phyloP scores from a whole-genome alignment of 2,329 filamentous ascomycete genomes.

The Hypoxylon sp. region DNA sequence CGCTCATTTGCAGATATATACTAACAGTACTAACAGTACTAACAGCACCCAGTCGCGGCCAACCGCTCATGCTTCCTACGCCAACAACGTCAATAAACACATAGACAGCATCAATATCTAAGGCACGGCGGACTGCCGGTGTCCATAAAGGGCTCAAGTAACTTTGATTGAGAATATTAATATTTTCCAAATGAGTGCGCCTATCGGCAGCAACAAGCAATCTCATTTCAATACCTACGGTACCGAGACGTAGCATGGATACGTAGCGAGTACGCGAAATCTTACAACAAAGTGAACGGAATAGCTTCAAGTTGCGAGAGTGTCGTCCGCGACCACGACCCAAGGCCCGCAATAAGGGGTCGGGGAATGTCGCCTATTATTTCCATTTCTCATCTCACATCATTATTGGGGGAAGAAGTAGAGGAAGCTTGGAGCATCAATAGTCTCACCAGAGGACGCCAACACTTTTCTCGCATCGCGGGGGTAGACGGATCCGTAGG shows the following conservation, averaged over 20 bases:
- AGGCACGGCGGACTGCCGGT: not conserved
- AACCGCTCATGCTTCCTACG: not conserved
- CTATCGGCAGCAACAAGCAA: not conserved
- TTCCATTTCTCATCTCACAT: slow-evolving; percentile 6
- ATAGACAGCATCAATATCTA: not conserved
- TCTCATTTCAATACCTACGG: not conserved
- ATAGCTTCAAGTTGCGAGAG: slow-evolving; percentile 3
- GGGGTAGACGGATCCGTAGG: slow-evolving; percentile 23
- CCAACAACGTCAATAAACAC: not conserved
- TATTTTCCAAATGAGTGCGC: not conserved
- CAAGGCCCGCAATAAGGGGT: not conserved
- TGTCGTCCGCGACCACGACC: not conserved
- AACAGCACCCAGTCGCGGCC: slow-evolving; percentile 2
- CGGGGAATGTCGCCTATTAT: not conserved
- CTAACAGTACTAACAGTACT: slow-evolving; percentile 8
- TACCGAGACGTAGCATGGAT: not conserved
- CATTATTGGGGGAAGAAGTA: not conserved
- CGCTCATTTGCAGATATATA: slow-evolving; percentile 5
- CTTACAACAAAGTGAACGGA: not conserved
- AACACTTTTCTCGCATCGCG: slow-evolving; percentile 19
- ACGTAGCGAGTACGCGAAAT: not conserved
- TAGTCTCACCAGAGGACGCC: slow-evolving; percentile 15
- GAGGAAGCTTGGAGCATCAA: not conserved
- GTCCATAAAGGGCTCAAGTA: not conserved
- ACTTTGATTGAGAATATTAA: not conserved